Evolutionary conservation across 768 basidiomycete species (phyloP).

Genomic region (Tricholoma furcatifolium): DNA sequence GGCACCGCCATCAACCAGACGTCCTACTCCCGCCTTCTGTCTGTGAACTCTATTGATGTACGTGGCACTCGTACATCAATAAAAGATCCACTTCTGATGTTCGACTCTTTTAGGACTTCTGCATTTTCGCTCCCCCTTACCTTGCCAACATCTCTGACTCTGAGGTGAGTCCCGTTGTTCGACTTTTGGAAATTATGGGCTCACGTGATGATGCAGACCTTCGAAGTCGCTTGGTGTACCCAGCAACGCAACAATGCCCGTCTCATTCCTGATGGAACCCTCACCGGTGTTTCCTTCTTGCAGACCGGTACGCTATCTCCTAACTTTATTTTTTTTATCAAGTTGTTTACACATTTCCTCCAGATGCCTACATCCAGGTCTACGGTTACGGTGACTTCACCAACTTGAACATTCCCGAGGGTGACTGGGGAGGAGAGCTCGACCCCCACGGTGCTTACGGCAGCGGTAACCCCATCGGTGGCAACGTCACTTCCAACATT

Average conservation of each 20-base stretch:
- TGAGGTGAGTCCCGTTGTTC: conserved; percentile 26
- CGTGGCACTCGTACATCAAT: not conserved
- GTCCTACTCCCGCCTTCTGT: conserved; percentile 36
- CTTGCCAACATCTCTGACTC: conserved; percentile 33
- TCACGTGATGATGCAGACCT: conserved; percentile 24
- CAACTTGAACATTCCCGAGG: conserved; percentile 35
- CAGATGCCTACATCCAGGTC: conserved; percentile 41
- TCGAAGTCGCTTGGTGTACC: conserved; percentile 47
- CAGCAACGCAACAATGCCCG: conserved; percentile 43
- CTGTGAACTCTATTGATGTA: conserved; percentile 41
- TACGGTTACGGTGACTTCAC: conserved; percentile 44
- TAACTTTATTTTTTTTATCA: not conserved
- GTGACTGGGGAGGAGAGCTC: conserved; percentile 44
- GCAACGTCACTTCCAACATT: conserved; percentile 43
- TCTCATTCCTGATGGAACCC: conserved; percentile 42
- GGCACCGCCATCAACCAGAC: conserved; percentile 41
- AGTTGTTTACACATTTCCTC: not conserved
- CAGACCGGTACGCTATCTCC: conserved; percentile 29
- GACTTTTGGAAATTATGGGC: not conserved
- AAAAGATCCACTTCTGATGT: not conserved
- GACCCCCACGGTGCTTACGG: conserved; percentile 44
- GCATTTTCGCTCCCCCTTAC: conserved; percentile 40
- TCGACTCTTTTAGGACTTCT: conserved; percentile 37
- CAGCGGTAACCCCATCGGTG: conserved; percentile 42
- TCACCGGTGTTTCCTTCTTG: conserved; percentile 40